Base-by-base conservation (phyloP, 129 eudicot genomes). In the Lonicera japonica region DNA sequence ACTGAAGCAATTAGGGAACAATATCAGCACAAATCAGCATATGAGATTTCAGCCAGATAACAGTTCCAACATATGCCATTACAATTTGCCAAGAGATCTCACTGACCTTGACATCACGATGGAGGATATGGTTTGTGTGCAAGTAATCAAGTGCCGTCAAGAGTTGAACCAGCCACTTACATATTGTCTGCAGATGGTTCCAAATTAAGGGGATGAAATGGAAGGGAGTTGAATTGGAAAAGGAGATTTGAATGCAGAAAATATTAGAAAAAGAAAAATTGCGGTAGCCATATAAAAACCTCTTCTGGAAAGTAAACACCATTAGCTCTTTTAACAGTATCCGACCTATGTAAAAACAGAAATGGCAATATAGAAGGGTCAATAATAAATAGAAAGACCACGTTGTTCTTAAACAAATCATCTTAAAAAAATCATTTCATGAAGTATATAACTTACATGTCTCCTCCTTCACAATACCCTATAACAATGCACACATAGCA, bases 381-480 rank as follows among this genome's bases (percentile, higher is more conserved):
- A 65, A n/a, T 4, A 47, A 29, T 40, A 56, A 40, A 66, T 11
- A 38, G 43, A 69, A 64, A 55, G 23, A 8, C 25, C 17, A 46
- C 55, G 36, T 5, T 5, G 4, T 38, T 10, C 3, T 70, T 21
- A 38, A 9, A 36, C 15, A 4, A 65, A 67, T 11, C 21, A 48
- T 24, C 19, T 5, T 45, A 5, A 50, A 5, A n/a, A 50, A 50
- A 0, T 20, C 25, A 62, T 39, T 39, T 22, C 57, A 67, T 25
- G 34, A 66, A 47, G 15, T 59, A 55, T 20, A 61, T 55, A 61
- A 67, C 97, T 82, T 80, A 91, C 98, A 91, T 84, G 76, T 91
- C 98, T 69, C 98, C 98, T 66, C 96, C 96, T 79, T 94, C 99
- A 69, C 96, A 94, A 62, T 88, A 87, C 17, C 87, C 89, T 48